Conservation (phyloP, 331 rosid genomes). For the Acacia concinna region DNA sequence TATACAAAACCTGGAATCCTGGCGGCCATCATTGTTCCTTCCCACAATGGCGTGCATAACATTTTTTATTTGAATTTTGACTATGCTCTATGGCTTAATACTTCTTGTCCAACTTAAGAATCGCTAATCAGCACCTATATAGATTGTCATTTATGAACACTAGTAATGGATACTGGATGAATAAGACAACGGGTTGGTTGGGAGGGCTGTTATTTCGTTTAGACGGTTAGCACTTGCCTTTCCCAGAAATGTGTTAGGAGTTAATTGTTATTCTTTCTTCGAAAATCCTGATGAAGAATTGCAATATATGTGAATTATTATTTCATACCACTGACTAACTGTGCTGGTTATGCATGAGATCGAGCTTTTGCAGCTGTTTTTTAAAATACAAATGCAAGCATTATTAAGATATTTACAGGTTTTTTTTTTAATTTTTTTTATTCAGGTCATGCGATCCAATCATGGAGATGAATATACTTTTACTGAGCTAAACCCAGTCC, state of each 20-base stretch:
- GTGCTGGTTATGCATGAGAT: slow-evolving; percentile 1
- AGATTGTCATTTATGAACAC: neutral
- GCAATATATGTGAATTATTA: neutral
- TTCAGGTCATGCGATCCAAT: slow-evolving; percentile 74
- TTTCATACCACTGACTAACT: neutral
- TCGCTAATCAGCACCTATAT: neutral
- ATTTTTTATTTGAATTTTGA: neutral
- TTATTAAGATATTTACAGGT: neutral
- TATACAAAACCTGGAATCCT: neutral
- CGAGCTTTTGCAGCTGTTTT: slow-evolving; percentile 3
- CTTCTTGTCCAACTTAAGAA: neutral
- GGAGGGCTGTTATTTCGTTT: neutral
- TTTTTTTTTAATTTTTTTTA: slow-evolving; percentile 19
- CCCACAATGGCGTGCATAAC: neutral
- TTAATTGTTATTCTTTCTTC: neutral
- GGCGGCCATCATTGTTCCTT: neutral
- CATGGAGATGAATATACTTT: slow-evolving; percentile 66
- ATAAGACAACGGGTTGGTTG: neutral
- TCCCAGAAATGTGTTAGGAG: neutral
- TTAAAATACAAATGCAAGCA: slow-evolving; percentile 5
- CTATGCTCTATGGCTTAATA: neutral
- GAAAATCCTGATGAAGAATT: neutral
- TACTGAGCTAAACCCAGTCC: slow-evolving; percentile 65
- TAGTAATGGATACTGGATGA: neutral
- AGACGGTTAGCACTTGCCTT: neutral